Conservation (phyloP, 2,329 filamentous ascomycete species). For the Scedosporium minutisporum region DNA sequence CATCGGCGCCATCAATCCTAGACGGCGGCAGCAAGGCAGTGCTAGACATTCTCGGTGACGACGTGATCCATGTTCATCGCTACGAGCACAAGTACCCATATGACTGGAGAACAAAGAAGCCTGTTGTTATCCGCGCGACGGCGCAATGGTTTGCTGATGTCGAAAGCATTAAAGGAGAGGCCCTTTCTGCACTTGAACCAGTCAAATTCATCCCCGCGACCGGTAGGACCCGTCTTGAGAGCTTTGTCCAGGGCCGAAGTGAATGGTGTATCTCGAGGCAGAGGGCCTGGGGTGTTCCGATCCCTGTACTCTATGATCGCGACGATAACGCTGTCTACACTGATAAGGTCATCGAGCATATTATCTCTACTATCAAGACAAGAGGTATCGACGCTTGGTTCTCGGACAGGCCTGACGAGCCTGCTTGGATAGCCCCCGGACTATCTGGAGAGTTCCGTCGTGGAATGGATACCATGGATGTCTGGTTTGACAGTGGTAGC, state of each 20-base stretch:
- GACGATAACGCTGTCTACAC: constrained; percentile 70
- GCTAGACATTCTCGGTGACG: constrained; percentile 54
- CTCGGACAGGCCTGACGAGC: constrained; percentile 67
- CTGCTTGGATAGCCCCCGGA: constrained; percentile 63
- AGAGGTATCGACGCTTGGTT: constrained; percentile 92
- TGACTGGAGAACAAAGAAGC: constrained; percentile 92
- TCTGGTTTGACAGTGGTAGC: constrained; percentile 97
- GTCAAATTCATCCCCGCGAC: constrained; percentile 72
- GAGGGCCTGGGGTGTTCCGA: constrained; percentile 91
- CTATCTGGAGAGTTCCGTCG: constrained; percentile 56
- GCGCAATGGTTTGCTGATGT: constrained; percentile 98
- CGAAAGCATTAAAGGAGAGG: constrained; percentile 65
- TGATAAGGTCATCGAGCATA: constrained; percentile 69
- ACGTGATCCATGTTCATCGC: constrained; percentile 59
- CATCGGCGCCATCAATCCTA: constrained; percentile 59
- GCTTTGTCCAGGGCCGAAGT: constrained; percentile 76
- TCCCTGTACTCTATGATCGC: constrained; percentile 75
- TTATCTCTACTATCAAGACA: constrained; percentile 66
- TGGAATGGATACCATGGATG: constrained; percentile 94
- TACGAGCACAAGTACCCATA: constrained; percentile 93
- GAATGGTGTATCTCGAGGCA: constrained; percentile 99
- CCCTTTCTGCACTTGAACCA: constrained; percentile 57
- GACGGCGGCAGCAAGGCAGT: constrained; percentile 60
- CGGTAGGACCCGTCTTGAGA: constrained; percentile 66
- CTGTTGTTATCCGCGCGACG: constrained; percentile 83